Evolutionary conservation across 176 grass and related monocot species (phyloP).

Genomic region (Juncus effusus): DNA sequence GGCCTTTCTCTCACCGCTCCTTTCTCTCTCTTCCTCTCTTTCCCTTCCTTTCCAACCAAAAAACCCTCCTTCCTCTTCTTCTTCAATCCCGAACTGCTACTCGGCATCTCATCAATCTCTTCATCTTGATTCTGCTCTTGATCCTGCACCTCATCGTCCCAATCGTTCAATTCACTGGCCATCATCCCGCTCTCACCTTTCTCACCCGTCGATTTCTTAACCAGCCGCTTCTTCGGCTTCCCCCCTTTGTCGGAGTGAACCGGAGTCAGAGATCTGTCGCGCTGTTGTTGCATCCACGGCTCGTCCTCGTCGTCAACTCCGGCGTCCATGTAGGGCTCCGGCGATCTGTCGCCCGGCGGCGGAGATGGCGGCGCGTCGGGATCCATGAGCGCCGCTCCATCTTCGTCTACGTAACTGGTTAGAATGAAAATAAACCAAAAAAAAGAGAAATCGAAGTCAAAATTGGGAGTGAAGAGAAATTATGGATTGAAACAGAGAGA

Average conservation of each 20-base stretch:
- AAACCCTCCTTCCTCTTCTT: slow-evolving; percentile 60
- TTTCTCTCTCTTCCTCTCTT: slow-evolving; percentile 36
- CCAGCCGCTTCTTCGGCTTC: slow-evolving; percentile 65
- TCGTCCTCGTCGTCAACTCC: slow-evolving; percentile 42
- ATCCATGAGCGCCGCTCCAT: slow-evolving; percentile 79
- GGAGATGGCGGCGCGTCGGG: slow-evolving; percentile 33
- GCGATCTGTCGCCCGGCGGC: slow-evolving; percentile 17
- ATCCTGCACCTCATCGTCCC: slow-evolving; percentile 26
- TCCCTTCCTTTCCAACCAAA: slow-evolving; percentile 34
- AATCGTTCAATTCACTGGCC: slow-evolving; percentile 51
- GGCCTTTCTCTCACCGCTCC: slow-evolving; percentile 35
- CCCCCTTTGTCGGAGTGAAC: slow-evolving; percentile 49
- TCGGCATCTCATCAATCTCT: slow-evolving; percentile 11
- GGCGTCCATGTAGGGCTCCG: slow-evolving; percentile 41
- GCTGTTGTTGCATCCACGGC: slow-evolving; percentile 31
- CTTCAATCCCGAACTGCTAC: not conserved
- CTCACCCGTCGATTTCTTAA: slow-evolving; percentile 50
- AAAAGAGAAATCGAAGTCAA: not conserved
- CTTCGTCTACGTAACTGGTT: slow-evolving; percentile 67
- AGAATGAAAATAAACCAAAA: not conserved
- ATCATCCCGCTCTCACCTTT: slow-evolving; percentile 18
- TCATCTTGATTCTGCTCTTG: slow-evolving; percentile 28
- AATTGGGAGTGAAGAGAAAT: not conserved
- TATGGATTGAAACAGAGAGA: not conserved
- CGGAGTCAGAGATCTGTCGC: slow-evolving; percentile 66